Evolutionary conservation across 768 basidiomycete genomes (phyloP), one percentile per base, ranked within the genome.

Genomic region (Tulasnella calospora): DNA sequence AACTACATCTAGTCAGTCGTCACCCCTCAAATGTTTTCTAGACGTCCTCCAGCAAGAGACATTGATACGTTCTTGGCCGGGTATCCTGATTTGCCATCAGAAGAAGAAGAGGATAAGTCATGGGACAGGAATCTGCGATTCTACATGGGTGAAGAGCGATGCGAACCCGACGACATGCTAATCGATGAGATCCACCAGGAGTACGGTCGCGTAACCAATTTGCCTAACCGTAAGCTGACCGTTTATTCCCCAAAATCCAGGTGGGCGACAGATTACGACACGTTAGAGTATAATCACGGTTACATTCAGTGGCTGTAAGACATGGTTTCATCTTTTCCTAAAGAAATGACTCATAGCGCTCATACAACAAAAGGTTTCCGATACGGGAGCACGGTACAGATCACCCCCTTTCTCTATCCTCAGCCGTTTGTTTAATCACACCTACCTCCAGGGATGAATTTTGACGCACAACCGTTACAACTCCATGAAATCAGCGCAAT

Each of bases 301-400:
- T 93, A 88, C 82, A 91, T 94, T 67, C 92, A 94, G 82, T 94
- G 93, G 92, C 83, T 94, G 90, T 93, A 84, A 81, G 92, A 85
- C 61, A 44, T 35, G 23, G n/a, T 21, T 30, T 46, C 15, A 3
- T 47, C 27, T n/a, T 27, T 33, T 27, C 46, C 36, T 23, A 13
- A 19, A 38, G 67, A 38, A n/a, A 19, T 36, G 35, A 21, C 61
- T 74, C 8, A 46, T 21, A 27, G 23, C 30, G 47, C 30, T 41
- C 67, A 13, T 46, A 36, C n/a, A n/a, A 40, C 82, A 92, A 38
- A 38, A 38, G 91, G 81, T 92, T 92, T 80, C 92, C 92, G 40
- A 91, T 92, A 80, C 89, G 88, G 81, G 93, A 94, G 82, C 86
- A 88, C 80, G 92, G 93, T 13, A 87, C 17, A 69, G n/a, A 23